phyloP scores from a whole-genome alignment of 2,329 filamentous ascomycete genomes.

The Paecilomyces sp. region DNA sequence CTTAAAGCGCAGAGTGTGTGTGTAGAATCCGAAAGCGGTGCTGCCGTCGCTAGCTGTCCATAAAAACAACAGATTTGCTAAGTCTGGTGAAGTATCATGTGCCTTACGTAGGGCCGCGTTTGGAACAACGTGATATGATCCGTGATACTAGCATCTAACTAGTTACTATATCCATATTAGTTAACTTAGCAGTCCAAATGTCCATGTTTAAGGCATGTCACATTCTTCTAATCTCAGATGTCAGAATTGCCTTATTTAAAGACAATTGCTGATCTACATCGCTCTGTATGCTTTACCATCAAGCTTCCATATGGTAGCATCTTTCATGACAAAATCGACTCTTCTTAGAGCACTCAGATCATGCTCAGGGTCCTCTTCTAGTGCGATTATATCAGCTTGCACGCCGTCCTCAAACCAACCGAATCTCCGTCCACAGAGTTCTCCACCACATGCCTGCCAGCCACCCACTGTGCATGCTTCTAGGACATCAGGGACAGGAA shows the following conservation, averaged over 20 bases:
- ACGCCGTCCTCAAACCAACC: conserved; percentile 45
- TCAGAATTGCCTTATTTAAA: not conserved
- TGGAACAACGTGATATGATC: no score
- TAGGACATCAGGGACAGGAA: conserved; percentile 44
- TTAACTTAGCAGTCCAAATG: no score
- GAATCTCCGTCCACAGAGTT: conserved; percentile 45
- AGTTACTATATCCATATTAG: no score
- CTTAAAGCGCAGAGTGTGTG: not conserved
- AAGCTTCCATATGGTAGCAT: conserved; percentile 45
- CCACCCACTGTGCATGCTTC: conserved; percentile 46
- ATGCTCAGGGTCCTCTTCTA: conserved; percentile 38
- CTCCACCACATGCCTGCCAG: conserved; percentile 50
- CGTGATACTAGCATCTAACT: no score
- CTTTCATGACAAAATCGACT: conserved; percentile 53
- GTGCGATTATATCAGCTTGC: conserved; percentile 46
- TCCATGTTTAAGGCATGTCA: no score
- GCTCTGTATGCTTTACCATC: not conserved
- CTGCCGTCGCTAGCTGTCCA: no score
- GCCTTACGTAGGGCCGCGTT: no score
- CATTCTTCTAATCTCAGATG: not conserved
- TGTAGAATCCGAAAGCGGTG: not conserved
- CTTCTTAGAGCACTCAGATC: conserved; percentile 39
- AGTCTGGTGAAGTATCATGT: no score
- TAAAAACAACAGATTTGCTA: no score
- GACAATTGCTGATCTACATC: not conserved